Evolutionary conservation across 768 basidiomycete genomes (phyloP), one percentile per base, ranked within the genome.

Genomic region (Amanita molliuscula): DNA sequence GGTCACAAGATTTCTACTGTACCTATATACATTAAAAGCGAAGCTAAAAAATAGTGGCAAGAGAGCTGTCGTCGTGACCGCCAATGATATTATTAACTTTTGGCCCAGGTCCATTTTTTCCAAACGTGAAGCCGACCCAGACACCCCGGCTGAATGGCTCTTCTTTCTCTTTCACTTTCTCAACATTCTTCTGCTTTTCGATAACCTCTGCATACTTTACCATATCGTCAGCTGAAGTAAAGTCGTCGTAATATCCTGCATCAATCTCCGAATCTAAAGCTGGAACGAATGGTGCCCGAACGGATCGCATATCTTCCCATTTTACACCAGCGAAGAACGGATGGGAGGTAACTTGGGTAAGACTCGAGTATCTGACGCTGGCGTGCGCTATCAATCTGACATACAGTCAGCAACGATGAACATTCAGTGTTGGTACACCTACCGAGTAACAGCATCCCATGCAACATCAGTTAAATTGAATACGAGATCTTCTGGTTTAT

Each of bases 141-240:
- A 91, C 86, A 4, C 89, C 89, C 43, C 89, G 69, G 2, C 73
- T 64, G 57, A 76, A 68, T 3, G 73, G 64, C 52, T 90, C 88
- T 3, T 88, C 90, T 64, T 88, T 88, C 71, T 98, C 95, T 65
- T 77, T 81, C 15, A 97, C 88, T 50, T 77, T 78, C 21, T 95
- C 95, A 21, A 99, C 94, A 62, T 97, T 94, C 59, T 69, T 73
- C 68, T 97, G 93, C 68, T 98, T 99, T 73, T 96, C 96, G 66
- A 88, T 81, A 6, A 99, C 96, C 65, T 99, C 95, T 9, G 94
- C 91, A 61, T 98, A 98, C 69, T 98, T 98, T 44, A 90, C 92
- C 94, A 97, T 97, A 61, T 98, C 95, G 52, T 94, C 89, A 3
- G 77, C 69, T 3, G 78, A 84, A 2, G 84, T 84, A 63, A 93